Base-by-base conservation (phyloP, 2,329 filamentous ascomycete species). In the Pyrenophora graminea region DNA sequence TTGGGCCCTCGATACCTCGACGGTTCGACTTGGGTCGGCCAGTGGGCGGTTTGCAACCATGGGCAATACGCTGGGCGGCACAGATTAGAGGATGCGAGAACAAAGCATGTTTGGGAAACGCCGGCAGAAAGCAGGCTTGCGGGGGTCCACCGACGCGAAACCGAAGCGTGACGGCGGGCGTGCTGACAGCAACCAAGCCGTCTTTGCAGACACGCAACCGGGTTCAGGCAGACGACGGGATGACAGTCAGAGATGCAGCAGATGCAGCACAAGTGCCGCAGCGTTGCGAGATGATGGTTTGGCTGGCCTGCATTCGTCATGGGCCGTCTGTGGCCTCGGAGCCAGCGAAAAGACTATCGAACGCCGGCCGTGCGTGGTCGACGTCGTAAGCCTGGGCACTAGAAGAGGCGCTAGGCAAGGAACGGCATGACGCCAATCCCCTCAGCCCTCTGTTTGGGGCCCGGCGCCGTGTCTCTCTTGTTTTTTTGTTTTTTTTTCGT, bases 341-440 rank as follows among this genome's bases (percentile, higher is more conserved):
- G 56, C 63, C 59, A 64, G 62, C 64, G 60, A 66, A 21, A 62
- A 62, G 57, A 61, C 66, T 64, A 69, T 70, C 66, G 67, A 70
- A 69, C 67, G 60, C 64, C 63, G 64, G 43, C 67, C 67, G 67
- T 67, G 66, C 67, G 48, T 59, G 62, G 59, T 58, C 65, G 64
- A 64, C 60, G 67, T 69, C 65, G 68, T 70, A 61, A 71, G 68
- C 67, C 56, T 61, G 60, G 48, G 51, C 53, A 53, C 49, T 48
- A 45, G 48, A 59, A 25, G 37, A 44, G 36, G 38, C 42, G 49
- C 61, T 63, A 63, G 52, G 48, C 53, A 56, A 46, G 27, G 45
- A 56, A 46, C 42, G 61, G 63, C 45, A 52, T 61, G 41, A 55
- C 19, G 43, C 46, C 50, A 50, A 51, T 45, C 51, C 23, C 52